Evolutionary conservation across 345 rosid genomes (phyloP), one percentile per base, ranked within the genome.

Genomic region (Camelina neglecta): DNA sequence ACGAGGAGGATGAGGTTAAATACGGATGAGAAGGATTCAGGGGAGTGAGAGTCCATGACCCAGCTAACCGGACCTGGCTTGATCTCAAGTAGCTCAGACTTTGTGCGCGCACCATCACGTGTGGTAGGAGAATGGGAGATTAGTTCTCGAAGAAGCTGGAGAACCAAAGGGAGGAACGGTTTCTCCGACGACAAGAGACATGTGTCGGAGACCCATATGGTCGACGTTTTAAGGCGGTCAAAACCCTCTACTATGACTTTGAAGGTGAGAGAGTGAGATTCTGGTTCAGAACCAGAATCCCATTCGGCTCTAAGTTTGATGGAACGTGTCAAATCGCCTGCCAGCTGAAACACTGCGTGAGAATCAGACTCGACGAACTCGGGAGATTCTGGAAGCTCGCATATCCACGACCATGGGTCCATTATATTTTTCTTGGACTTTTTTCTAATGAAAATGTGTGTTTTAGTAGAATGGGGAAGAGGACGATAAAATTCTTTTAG

Each of bases 331-430:
- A 80, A 65, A 29, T 71, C 71, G 0, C 80, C 82, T 3, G 85
- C 94, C 3, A 91, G 87, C 59, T 84, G 82, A 60, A 82, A 80
- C 67, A 62, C 38, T 8, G 49, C 75, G 0, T 78, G 47, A 11
- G 87, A 74, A 56, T 75, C 74, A 12, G 89, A 84, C 12, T 74
- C 84, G 4, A 15, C 15, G 79, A 81, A 80, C 51, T 77, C 71
- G 7, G 60, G 72, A 5, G 80, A 78, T 75, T 69, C 67, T 9
- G 81, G 85, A 2, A 91, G 85, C 68, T 83, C 85, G 50, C 84
- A 87, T 41, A 93, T 85, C 96, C 97, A 93, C 3, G 93, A 86
- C 98, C 98, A 93, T 3, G 89, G 71, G 59, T 88, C 87, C 84
- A 88, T 77, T 12, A 3, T 44, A 13, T 44, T 82, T 29, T 83